These are phyloP conservation scores for Schoenoplectus triqueter DNA, from an alignment of 202 grass and related monocot species.

Conservation along the genomic window DNA sequence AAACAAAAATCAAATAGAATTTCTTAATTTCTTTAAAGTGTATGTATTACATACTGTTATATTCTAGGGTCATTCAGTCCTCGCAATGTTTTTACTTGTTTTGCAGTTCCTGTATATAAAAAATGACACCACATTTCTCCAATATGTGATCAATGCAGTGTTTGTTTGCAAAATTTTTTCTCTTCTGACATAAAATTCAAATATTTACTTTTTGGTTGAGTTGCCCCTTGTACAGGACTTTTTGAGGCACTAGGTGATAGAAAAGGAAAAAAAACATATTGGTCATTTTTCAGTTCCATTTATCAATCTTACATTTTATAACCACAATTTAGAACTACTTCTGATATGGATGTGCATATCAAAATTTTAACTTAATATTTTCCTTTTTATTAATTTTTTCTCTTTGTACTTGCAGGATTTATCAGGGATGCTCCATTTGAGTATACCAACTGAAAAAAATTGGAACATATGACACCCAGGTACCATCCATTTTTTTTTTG, in stretches of 20 bases:
- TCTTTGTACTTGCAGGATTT: slow-evolving; percentile 62
- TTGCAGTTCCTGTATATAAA: not conserved
- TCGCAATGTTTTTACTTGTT: not conserved
- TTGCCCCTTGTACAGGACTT: slow-evolving; percentile 48
- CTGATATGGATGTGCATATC: slow-evolving; percentile 10
- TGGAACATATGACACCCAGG: slow-evolving; percentile 90
- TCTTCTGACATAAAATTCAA: not conserved
- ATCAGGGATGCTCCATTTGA: slow-evolving; percentile 92
- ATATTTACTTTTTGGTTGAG: not conserved
- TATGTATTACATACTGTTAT: no score
- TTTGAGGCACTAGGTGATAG: slow-evolving; percentile 95
- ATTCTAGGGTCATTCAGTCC: no score
- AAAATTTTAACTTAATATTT: not conserved
- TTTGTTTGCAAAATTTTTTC: not conserved
- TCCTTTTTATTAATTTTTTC: not conserved
- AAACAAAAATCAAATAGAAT: not conserved
- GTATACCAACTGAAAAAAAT: slow-evolving; percentile 74
- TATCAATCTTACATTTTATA: not conserved
- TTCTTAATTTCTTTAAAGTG: not conserved
- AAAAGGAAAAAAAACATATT: slow-evolving; percentile 91
- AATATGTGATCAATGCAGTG: not conserved
- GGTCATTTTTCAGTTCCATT: slow-evolving; percentile 81
- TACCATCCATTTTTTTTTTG: slow-evolving; percentile 29
- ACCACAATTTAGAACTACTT: not conserved
- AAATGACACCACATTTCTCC: not conserved